Percentiles rank a stretch among this genome's conserved stretches.
Conservation (phyloP, 169 alveolate genomes). For the Eimeria necatrix region DNA sequence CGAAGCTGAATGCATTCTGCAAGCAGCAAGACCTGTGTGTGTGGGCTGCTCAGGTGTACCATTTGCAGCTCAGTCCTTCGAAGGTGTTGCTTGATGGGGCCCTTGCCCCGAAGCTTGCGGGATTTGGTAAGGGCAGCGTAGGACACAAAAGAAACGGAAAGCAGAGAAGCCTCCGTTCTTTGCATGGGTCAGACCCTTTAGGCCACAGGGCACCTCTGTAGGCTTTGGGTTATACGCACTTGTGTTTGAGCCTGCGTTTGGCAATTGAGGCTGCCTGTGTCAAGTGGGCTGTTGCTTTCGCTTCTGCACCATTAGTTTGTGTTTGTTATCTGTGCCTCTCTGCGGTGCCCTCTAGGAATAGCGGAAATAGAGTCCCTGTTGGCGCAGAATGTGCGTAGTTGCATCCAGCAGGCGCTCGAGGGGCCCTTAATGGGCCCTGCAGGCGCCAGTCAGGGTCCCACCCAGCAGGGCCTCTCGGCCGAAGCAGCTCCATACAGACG, state of each 20-base stretch:
- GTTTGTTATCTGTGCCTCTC: neutral
- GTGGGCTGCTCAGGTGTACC: neutral
- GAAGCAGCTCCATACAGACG: neutral
- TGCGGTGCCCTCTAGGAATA: neutral
- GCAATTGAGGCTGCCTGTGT: too few species aligned
- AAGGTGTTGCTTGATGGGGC: conserved; percentile 1
- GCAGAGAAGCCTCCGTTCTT: too few species aligned
- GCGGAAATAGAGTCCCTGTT: neutral
- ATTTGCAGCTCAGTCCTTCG: neutral
- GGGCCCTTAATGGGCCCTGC: neutral
- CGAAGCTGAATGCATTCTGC: neutral
- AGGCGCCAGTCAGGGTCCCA: neutral
- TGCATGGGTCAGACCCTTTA: too few species aligned
- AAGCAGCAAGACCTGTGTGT: too few species aligned
- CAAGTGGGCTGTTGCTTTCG: too few species aligned
- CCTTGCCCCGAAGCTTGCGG: neutral
- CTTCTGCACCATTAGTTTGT: too few species aligned
- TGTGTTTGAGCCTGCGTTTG: too few species aligned
- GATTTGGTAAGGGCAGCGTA: neutral
- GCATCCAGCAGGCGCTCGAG: neutral
- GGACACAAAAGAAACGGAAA: too few species aligned
- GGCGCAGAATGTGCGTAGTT: neutral
- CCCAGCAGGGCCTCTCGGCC: neutral
- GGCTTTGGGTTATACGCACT: too few species aligned
- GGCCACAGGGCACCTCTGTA: too few species aligned